These are phyloP conservation scores for Dysphania ambrosioides DNA, from an alignment of 148 eudicot species.

Conservation along the genomic window DNA sequence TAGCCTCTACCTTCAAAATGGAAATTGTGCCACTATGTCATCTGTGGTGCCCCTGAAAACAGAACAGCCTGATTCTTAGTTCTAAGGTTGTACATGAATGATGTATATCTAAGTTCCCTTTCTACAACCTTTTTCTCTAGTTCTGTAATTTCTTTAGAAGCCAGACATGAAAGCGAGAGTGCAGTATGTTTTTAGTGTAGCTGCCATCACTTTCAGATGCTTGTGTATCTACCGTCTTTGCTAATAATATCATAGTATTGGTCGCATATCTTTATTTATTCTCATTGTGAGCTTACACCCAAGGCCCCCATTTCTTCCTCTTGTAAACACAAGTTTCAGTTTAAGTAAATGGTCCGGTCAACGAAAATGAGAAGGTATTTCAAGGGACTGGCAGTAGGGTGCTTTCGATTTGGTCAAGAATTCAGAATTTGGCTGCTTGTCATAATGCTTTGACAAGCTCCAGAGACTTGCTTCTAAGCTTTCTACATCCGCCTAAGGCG, in stretches of 20 bases:
- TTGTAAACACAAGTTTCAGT: too few relatives aligned
- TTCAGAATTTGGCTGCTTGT: too few relatives aligned
- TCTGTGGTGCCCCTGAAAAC: constrained; percentile 47
- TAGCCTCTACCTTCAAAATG: constrained; percentile 66
- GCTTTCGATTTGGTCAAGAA: too few relatives aligned
- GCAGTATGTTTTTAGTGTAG: constrained; percentile 28
- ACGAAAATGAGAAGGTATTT: too few relatives aligned
- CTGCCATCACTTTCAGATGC: constrained; percentile 34
- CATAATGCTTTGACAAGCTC: too few relatives aligned
- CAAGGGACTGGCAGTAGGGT: too few relatives aligned
- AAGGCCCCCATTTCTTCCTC: too few relatives aligned
- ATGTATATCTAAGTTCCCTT: constrained; percentile 33
- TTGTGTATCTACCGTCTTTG: constrained; percentile 18
- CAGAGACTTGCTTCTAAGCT: too few relatives aligned
- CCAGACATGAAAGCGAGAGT: constrained; percentile 18
- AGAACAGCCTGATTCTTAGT: constrained; percentile 62
- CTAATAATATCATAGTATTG: background rate
- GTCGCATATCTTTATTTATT: background rate
- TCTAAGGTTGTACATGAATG: constrained; percentile 12
- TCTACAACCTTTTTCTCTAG: background rate
- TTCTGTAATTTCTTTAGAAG: constrained; percentile 11
- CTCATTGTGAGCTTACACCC: background rate
- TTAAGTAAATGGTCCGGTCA: too few relatives aligned
- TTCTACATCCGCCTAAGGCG: too few relatives aligned
- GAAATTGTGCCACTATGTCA: constrained; percentile 40